These are phyloP conservation scores for Pisolithus marmoratus DNA, from an alignment of 768 basidiomycete genomes.

Conservation along the genomic window DNA sequence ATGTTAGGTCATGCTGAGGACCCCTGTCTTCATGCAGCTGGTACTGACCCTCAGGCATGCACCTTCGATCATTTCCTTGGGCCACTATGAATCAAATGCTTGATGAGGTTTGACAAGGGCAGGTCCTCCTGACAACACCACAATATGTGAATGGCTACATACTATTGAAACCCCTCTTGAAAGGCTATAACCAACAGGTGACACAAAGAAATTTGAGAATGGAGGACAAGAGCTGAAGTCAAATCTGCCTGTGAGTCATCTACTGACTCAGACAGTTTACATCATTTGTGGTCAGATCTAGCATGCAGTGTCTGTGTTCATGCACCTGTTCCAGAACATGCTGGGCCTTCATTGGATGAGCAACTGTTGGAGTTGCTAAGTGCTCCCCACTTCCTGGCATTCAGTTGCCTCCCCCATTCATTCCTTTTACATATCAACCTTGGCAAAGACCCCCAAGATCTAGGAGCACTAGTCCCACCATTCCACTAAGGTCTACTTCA, in stretches of 20 bases:
- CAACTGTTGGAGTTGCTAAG: constrained; percentile 57
- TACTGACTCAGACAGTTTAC: constrained; percentile 20
- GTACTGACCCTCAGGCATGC: constrained; percentile 35
- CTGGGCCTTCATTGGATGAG: constrained; percentile 51
- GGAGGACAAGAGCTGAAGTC: neutral
- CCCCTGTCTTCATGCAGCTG: too few species aligned
- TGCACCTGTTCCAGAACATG: constrained; percentile 33
- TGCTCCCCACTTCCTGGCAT: constrained; percentile 36
- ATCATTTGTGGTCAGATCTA: constrained; percentile 23
- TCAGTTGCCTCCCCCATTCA: constrained; percentile 46
- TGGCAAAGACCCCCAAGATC: constrained; percentile 33
- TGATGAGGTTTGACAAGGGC: constrained; percentile 52
- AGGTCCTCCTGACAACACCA: constrained; percentile 35
- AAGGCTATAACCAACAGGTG: constrained; percentile 12
- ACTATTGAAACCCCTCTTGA: constrained; percentile 21
- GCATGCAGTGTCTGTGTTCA: constrained; percentile 34
- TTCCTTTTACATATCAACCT: constrained; percentile 52
- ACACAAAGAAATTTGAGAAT: constrained; percentile 15
- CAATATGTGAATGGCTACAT: constrained; percentile 26
- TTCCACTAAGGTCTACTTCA: constrained; percentile 15
- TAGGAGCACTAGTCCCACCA: constrained; percentile 36
- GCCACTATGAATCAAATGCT: constrained; percentile 51
- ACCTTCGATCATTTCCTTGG: constrained; percentile 45
- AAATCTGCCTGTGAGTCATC: constrained; percentile 27
- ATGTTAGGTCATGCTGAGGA: too few species aligned